Base-by-base conservation (phyloP, 2,329 filamentous ascomycete species). In the Aspergillus neoniger region DNA sequence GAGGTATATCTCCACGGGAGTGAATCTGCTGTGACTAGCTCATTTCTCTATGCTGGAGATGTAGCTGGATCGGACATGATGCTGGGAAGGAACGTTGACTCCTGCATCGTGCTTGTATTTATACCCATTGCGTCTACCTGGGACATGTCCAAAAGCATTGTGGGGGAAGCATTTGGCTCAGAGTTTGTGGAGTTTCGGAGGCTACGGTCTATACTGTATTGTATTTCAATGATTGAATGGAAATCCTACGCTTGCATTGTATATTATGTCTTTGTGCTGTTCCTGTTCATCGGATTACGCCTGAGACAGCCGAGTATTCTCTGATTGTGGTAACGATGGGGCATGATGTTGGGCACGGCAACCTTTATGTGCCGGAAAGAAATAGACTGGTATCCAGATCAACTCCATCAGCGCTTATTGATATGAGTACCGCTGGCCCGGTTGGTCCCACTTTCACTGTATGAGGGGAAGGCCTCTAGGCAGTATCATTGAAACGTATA, bases 31-130 rank as follows among this genome's bases (percentile, higher is more conserved):
- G 47, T 30, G 25, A n/a, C 25, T 50, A 5, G 32, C 32, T 0
- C 32, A 21, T n/a, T 19, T 44, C 25, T 17, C 5, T 5, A 19
- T 10, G 25, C 15, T 50, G 12, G 14, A 50, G n/a, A 30, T n/a
- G 25, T 28, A 25, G 15, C n/a, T 17, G 17, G 47, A 50, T 50
- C n/a, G 25, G 5, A 50, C 7, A 30, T 15, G n/a, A 50, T 50
- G 47, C 32, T 6, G 14, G 17, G 25, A 17, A 30, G 25, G 10
- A 28, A 10, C 4, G 4, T 30, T 28, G 15, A 38, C 55, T n/a
- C 19, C 30, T 17, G 28, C 43, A 39, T 48, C 44, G 21, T 32
- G 9, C 28, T 48, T 62, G 60, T 60, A 59, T 49, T 60, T 57
- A 53, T 62, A 61, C 50, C 32, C 50, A 17, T 47, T 51, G 25